phyloP scores from a whole-genome alignment of 306 rosid species.

The Quercus cerris region DNA sequence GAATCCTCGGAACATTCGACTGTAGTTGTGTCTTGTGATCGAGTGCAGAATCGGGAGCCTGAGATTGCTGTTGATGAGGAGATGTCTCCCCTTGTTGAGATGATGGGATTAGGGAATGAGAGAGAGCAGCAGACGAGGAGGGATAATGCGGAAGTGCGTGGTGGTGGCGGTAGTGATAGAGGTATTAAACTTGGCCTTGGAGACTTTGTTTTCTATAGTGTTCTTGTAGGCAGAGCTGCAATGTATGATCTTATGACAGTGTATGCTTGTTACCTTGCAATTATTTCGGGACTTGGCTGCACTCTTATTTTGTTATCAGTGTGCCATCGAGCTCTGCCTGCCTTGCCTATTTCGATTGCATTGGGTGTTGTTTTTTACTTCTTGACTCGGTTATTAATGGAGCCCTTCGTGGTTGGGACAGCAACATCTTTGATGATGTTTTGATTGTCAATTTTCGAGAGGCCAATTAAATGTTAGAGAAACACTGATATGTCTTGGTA shows the following conservation, averaged over 20 bases:
- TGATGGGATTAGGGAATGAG: conserved; percentile 29
- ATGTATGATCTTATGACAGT: conserved; percentile 98
- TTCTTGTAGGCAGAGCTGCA: conserved; percentile 95
- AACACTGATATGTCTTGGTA: conserved; percentile 20
- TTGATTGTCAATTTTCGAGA: conserved; percentile 30
- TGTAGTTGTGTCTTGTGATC: conserved; percentile 14
- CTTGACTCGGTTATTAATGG: conserved; percentile 85
- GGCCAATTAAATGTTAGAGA: conserved; percentile 23
- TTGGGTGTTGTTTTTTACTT: conserved; percentile 85
- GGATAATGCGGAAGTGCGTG: conserved; percentile 30
- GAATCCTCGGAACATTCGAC: conserved; percentile 35
- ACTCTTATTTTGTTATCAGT: conserved; percentile 84
- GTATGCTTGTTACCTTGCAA: conserved; percentile 95
- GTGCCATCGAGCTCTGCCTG: conserved; percentile 76
- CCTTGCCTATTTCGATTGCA: conserved; percentile 81
- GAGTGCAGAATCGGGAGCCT: conserved; percentile 20
- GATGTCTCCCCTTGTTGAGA: conserved; percentile 67
- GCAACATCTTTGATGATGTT: conserved; percentile 89
- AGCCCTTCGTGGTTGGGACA: conserved; percentile 88
- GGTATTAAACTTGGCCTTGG: conserved; percentile 96
- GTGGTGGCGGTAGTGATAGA: neutral
- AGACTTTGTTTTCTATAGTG: conserved; percentile 92
- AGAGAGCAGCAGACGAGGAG: conserved; percentile 28
- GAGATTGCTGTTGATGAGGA: conserved; percentile 47
- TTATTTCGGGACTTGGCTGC: conserved; percentile 86